Percentiles rank a stretch among this genome's conserved stretches.
Conservation (phyloP, 352 stramenopile species). For the Phytophthora fragariaefolia region DNA sequence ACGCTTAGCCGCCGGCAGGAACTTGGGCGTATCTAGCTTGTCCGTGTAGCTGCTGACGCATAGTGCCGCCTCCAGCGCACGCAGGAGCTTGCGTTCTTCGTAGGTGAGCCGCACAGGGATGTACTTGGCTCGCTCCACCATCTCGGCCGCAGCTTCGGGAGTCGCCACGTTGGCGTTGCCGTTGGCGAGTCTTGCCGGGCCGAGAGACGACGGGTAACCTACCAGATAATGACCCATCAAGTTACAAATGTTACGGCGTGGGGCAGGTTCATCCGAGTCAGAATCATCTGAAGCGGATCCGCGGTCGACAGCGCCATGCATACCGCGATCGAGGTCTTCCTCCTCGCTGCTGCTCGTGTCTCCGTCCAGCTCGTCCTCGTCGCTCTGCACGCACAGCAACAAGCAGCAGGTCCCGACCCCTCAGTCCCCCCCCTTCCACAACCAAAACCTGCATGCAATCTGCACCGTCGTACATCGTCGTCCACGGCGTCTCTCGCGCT, state of each 20-base stretch:
- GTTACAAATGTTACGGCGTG: slow-evolving; percentile 88
- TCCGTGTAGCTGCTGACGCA: slow-evolving; percentile 95
- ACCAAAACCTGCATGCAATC: neutral
- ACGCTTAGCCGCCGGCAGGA: slow-evolving; percentile 70
- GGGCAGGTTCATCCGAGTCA: slow-evolving; percentile 44
- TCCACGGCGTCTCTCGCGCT: slow-evolving; percentile 40
- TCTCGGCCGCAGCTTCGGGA: slow-evolving; percentile 35
- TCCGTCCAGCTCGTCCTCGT: slow-evolving; percentile 54
- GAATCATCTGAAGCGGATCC: slow-evolving; percentile 39
- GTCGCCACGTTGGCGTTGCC: slow-evolving; percentile 17
- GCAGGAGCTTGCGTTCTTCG: slow-evolving; percentile 94
- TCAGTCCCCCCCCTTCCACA: slow-evolving; percentile 21
- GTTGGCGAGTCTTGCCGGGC: slow-evolving; percentile 29
- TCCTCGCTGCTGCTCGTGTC: slow-evolving; percentile 58
- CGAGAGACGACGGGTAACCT: slow-evolving; percentile 59
- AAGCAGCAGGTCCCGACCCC: slow-evolving; percentile 1
- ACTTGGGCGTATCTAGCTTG: slow-evolving; percentile 89
- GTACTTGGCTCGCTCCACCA: slow-evolving; percentile 94
- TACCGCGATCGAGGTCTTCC: slow-evolving; percentile 42
- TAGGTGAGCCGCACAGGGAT: slow-evolving; percentile 96
- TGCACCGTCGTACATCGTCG: slow-evolving; percentile 35
- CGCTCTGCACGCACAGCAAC: slow-evolving; percentile 32
- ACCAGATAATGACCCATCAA: slow-evolving; percentile 88
- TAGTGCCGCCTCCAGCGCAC: slow-evolving; percentile 94
- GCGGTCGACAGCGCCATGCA: slow-evolving; percentile 30